Evolutionary conservation across 2,329 filamentous ascomycete species (phyloP), one percentile per base, ranked within the genome.

Genomic region (Pseudogymnoascus sp.): DNA sequence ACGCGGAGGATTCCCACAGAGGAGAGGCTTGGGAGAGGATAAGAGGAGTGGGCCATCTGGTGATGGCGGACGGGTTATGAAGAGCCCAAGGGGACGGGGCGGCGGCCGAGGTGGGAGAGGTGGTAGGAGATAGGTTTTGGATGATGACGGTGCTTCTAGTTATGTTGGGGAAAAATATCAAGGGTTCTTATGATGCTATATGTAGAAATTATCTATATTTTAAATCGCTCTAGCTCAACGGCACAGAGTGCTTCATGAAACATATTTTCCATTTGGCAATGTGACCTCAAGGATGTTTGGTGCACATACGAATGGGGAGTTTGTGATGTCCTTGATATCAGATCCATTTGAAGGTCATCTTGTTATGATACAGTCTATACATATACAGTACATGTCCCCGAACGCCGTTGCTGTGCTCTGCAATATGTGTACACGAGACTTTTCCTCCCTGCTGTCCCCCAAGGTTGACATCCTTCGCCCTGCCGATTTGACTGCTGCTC

Each of bases 11-110:
- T 76, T 74, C 4, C 73, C 73, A 48, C 76, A 77, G 4, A 71
- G 79, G 60, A 74, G 76, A 59, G 79, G 80, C 0, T 70, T 82
- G 45, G 80, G 80, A 12, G 75, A 71, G 57, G 67, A 66, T 19
- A 71, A 69, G 59, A 65, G 66, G 62, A 64, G 65, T 58, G 67
- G 65, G 5, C 59, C 63, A 35, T 61, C 65, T 12, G 58, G 58
- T 39, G 56, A 60, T 38, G 60, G 66, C 39, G 67, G 67, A 15
- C 61, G 68, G 60, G 67, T 70, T 7, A 68, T 69, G 67, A 71
- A 70, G 45, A 52, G 45, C 45, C 33, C 33, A 3, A 57, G 55
- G 21, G 57, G 18, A 23, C 28, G 55, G 28, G 35, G 59, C 23
- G 45, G 26, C 23, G 30, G 30, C 18, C 18, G 65, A 61, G 45